Evolutionary conservation across 192 early-diverging fungal genomes (phyloP).

Genomic region (Podochytrium sp.): DNA sequence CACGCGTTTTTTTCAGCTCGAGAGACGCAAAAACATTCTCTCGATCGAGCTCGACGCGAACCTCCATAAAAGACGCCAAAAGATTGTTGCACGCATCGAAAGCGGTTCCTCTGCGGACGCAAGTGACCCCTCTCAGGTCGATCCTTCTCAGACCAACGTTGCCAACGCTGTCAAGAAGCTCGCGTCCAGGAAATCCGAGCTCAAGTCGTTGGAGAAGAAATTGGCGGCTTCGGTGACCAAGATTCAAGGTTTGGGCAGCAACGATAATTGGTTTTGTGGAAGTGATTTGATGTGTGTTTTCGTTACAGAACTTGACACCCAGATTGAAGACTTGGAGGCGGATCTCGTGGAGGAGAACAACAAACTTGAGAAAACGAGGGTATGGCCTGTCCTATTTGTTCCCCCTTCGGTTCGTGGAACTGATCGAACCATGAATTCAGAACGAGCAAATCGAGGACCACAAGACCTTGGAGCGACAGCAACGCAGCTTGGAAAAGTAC

Average conservation of each 20-base stretch:
- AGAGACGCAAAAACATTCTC: constrained; percentile 70
- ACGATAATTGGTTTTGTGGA: background rate
- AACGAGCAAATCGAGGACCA: constrained; percentile 52
- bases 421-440: constrained; percentile 26
- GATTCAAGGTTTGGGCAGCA: constrained; percentile 23
- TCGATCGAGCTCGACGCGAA: constrained; percentile 75
- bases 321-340: constrained; percentile 40
- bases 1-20: constrained; percentile 56
- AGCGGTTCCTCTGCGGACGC: constrained; percentile 25
- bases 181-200: constrained; percentile 10
- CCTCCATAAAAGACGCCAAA: constrained; percentile 69
- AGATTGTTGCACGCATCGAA: constrained; percentile 66
- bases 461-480: constrained; percentile 54
- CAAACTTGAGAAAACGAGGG: constrained; percentile 34
- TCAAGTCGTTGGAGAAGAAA: constrained; percentile 13
- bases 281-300: background rate
- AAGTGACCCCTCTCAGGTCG: constrained; percentile 8
- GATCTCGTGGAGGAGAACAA: constrained; percentile 39
- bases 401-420: no score
- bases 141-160: constrained; percentile 10
- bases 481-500: constrained; percentile 76
- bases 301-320: constrained; percentile 46
- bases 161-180: constrained; percentile 2
- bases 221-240: constrained; percentile 4
- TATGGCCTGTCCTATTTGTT: background rate